Evolutionary conservation across 2,329 filamentous ascomycete species (phyloP).

Genomic region (Paecilomyces dactylethromorphus): DNA sequence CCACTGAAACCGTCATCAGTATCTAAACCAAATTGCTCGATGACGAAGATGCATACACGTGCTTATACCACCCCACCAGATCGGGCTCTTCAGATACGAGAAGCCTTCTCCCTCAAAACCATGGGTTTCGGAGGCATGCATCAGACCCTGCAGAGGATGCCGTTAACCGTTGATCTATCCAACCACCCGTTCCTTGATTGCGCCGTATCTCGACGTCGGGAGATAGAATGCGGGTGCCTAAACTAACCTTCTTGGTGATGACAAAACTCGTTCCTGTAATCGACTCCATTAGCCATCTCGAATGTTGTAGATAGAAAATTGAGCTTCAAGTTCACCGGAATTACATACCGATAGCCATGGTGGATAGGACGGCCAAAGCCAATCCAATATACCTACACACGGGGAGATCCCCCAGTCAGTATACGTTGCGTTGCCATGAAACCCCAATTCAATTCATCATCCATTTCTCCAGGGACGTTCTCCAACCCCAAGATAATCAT

Average conservation of each 20-base stretch:
- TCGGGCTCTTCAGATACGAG: conserved; percentile 85
- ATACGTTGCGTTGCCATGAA: not conserved
- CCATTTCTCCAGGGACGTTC: not conserved
- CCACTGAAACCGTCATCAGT: conserved; percentile 54
- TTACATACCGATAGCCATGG: conserved; percentile 39
- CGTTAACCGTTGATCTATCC: conserved; percentile 13
- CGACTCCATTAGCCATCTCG: conserved; percentile 7
- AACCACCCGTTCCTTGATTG: not conserved
- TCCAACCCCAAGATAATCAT: not conserved
- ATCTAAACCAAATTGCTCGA: conserved; percentile 4
- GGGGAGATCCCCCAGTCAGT: not conserved
- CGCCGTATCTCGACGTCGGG: not conserved
- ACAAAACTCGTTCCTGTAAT: conserved; percentile 83
- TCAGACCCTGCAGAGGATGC: conserved; percentile 59
- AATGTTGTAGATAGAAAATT: not conserved
- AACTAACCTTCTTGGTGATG: conserved; percentile 89
- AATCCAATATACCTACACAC: conserved; percentile 39
- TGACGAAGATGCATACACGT: conserved; percentile 57
- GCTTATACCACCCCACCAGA: conserved; percentile 94
- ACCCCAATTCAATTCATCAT: conserved; percentile 14
- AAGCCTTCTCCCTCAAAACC: conserved; percentile 97
- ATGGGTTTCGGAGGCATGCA: conserved; percentile 82
- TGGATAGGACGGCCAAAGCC: conserved; percentile 41
- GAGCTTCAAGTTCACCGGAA: not conserved
- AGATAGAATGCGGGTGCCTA: conserved; percentile 2